A percentile compares a stretch with the other conserved stretches of the same genome.
These are phyloP conservation scores for Tuber brumale DNA, from an alignment of 495 filamentous ascomycete genomes.

Conservation along the genomic window DNA sequence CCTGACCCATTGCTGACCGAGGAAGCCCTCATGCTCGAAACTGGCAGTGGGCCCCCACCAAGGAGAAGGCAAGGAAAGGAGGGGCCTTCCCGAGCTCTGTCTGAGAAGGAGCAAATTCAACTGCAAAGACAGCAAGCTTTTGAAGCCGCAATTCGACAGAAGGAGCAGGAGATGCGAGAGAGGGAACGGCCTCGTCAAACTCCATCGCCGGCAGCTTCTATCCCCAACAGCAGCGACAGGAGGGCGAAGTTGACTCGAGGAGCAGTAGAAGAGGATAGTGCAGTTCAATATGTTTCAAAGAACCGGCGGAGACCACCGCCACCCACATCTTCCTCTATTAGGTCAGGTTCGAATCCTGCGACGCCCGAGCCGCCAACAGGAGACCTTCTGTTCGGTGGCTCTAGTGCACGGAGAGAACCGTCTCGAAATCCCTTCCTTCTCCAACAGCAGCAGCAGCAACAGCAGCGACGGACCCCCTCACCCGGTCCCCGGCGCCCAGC, in stretches of 20 bases:
- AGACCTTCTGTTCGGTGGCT: slow-evolving; percentile 28
- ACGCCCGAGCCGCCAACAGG: slow-evolving; percentile 43
- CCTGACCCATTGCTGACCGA: slow-evolving; percentile 57
- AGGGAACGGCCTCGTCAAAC: slow-evolving; percentile 39
- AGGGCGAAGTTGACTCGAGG: slow-evolving; percentile 60
- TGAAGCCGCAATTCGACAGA: slow-evolving; percentile 35
- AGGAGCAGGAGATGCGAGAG: slow-evolving; percentile 38
- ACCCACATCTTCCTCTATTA: slow-evolving; percentile 37
- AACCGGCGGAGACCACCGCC: slow-evolving; percentile 44
- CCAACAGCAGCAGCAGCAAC: slow-evolving; percentile 14
- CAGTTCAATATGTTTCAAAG: slow-evolving; percentile 81
- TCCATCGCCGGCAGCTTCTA: slow-evolving; percentile 45
- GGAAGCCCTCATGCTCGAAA: slow-evolving; percentile 86
- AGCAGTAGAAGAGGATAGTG: slow-evolving; percentile 69
- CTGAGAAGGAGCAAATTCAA: slow-evolving; percentile 35
- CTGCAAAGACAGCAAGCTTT: slow-evolving; percentile 44
- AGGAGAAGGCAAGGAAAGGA: slow-evolving; percentile 37
- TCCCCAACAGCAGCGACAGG: slow-evolving; percentile 45
- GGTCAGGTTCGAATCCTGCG: slow-evolving; percentile 42
- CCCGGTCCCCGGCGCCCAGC: slow-evolving; percentile 13
- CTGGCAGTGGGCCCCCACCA: slow-evolving; percentile 49
- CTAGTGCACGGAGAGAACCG: slow-evolving; percentile 9
- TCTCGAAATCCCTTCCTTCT: slow-evolving; percentile 35
- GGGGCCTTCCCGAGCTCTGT: slow-evolving; percentile 11
- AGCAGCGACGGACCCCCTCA: neutral